Conservation (phyloP, 139 green algal genomes). For the Monoraphidium neglectum region DNA sequence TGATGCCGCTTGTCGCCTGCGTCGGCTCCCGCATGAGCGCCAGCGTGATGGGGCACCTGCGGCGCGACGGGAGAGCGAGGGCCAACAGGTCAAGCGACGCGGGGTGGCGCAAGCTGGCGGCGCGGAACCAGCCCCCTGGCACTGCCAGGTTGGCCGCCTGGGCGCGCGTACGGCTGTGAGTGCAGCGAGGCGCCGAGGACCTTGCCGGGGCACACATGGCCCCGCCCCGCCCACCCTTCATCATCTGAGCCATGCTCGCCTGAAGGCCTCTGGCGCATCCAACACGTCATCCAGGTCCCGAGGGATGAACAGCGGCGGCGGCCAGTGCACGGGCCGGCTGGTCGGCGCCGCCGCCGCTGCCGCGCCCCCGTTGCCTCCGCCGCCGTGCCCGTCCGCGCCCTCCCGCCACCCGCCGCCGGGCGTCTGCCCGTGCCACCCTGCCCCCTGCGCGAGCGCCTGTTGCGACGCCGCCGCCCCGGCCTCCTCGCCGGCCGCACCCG, state of each 20-base stretch:
- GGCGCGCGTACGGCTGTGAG: too few species aligned
- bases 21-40: slow-evolving; percentile 38
- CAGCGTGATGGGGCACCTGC: slow-evolving; percentile 45
- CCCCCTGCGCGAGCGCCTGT: too few species aligned
- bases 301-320: slow-evolving; percentile 30
- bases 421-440: too few species aligned
- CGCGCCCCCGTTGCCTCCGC: too few species aligned
- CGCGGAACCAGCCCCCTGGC: not conserved
- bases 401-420: too few species aligned
- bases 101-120: not conserved
- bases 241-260: too few species aligned
- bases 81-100: not conserved
- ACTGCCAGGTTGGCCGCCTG: not conserved
- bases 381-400: too few species aligned
- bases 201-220: too few species aligned
- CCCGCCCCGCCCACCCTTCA: too few species aligned
- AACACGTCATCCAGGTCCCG: slow-evolving; percentile 23
- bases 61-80: slow-evolving; percentile 2
- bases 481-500: too few species aligned
- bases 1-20: slow-evolving; percentile 25
- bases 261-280: slow-evolving; percentile 21
- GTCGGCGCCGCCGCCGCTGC: not conserved
- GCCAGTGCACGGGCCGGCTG: slow-evolving; percentile 34
- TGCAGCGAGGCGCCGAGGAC: too few species aligned
- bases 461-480: too few species aligned